Conservation (phyloP, 2,329 filamentous ascomycete species). For the Stenocarpella maydis region DNA sequence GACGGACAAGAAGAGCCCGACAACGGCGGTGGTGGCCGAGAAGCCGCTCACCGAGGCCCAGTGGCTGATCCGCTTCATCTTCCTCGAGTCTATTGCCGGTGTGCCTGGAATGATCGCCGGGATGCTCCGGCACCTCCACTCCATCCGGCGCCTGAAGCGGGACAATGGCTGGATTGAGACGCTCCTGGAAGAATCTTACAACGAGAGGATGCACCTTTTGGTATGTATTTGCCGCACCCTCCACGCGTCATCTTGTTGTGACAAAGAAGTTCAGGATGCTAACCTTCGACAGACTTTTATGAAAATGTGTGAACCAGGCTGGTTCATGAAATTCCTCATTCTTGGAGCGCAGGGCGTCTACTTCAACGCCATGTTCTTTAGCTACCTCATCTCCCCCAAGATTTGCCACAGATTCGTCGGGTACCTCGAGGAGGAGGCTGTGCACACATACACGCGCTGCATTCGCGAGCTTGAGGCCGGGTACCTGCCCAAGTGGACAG, state of each 20-base stretch:
- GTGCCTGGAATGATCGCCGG: constrained; percentile 97
- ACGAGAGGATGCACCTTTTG: constrained; percentile 91
- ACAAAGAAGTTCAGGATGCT: neutral
- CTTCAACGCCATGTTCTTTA: constrained; percentile 92
- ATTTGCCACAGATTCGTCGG: constrained; percentile 96
- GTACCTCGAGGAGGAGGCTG: constrained; percentile 96
- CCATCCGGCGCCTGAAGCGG: constrained; percentile 83
- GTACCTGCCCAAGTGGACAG: constrained; percentile 82
- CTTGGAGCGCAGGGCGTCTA: constrained; percentile 94
- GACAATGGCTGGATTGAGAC: constrained; percentile 98
- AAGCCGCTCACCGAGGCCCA: constrained; percentile 81
- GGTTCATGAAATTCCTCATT: constrained; percentile 92
- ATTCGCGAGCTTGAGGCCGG: constrained; percentile 87
- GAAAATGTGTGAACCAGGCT: constrained; percentile 78
- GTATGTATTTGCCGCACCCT: neutral
- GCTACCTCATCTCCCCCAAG: constrained; percentile 85
- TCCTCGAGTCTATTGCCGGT: constrained; percentile 92
- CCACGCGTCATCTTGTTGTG: neutral
- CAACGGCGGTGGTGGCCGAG: constrained; percentile 60
- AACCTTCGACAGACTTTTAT: constrained; percentile 72
- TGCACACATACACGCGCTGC: constrained; percentile 91
- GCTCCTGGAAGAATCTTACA: constrained; percentile 87
- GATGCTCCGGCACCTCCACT: constrained; percentile 89
- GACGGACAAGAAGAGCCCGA: constrained; percentile 64
- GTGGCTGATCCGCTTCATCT: constrained; percentile 90